Percentiles rank a stretch among this genome's conserved stretches.
Evolutionary conservation across 768 basidiomycete genomes (phyloP).

Genomic region (Phanerochaete carnosa): DNA sequence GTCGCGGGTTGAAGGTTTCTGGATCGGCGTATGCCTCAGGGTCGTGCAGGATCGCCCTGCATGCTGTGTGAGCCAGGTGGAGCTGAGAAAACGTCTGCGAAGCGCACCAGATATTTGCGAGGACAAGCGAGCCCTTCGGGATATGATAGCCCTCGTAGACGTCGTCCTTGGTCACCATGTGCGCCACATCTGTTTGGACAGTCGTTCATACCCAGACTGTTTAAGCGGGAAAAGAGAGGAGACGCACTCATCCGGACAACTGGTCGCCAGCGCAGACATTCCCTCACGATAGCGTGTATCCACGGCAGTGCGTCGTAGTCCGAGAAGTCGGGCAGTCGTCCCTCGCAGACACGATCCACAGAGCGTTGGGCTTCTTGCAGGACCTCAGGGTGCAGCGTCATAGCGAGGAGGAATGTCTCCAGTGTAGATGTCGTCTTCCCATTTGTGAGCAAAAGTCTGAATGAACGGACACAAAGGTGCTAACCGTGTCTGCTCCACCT

Average conservation of each 20-base stretch:
- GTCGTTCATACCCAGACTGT: neutral
- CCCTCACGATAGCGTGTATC: neutral
- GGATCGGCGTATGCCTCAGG: too few relatives aligned
- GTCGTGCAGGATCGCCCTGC: too few relatives aligned
- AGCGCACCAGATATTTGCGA: too few relatives aligned
- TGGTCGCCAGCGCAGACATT: neutral
- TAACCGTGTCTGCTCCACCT: constrained; percentile 3
- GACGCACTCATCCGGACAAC: constrained; percentile 8
- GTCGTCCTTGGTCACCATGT: too few relatives aligned
- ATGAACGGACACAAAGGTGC: too few relatives aligned
- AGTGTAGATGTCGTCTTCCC: constrained; percentile 18
- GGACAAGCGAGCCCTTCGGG: too few relatives aligned
- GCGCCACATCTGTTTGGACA: too few relatives aligned
- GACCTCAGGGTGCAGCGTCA: constrained; percentile 10
- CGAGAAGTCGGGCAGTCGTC: constrained; percentile 11
- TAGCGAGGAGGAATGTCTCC: constrained; percentile 23
- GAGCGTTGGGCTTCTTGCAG: constrained; percentile 6
- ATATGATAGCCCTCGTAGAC: too few relatives aligned
- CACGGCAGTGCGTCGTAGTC: constrained; percentile 10
- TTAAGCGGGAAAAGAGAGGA: too few relatives aligned
- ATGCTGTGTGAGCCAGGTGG: too few relatives aligned
- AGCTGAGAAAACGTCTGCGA: too few relatives aligned
- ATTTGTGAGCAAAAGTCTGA: neutral
- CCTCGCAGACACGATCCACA: constrained; percentile 6
- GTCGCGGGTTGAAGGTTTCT: too few relatives aligned